A percentile compares a stretch with the other conserved stretches of the same genome.
These are phyloP conservation scores for Hypoxylon cercidicola DNA, from an alignment of 495 filamentous ascomycete genomes.

Conservation along the genomic window DNA sequence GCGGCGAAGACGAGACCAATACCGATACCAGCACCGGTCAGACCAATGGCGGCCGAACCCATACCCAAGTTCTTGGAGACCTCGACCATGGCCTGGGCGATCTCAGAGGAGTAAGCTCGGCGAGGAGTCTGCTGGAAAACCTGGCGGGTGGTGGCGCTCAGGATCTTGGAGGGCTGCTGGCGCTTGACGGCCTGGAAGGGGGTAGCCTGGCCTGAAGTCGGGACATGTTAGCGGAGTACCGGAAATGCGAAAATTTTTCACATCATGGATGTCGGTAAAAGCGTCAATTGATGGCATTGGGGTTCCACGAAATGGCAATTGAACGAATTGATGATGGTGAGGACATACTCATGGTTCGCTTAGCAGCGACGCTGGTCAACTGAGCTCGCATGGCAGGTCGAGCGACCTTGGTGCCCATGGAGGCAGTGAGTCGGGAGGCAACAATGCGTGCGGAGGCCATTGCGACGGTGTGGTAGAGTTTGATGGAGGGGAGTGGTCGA, in stretches of 20 bases:
- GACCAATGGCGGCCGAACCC: conserved; percentile 87
- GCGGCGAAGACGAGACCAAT: conserved; percentile 91
- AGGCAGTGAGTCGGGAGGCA: conserved; percentile 70
- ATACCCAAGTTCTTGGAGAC: conserved; percentile 89
- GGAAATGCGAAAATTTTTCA: conserved; percentile 21
- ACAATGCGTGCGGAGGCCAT: conserved; percentile 80
- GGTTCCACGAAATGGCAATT: conserved; percentile 18
- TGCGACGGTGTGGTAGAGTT: conserved; percentile 62
- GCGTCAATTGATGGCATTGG: conserved; percentile 22
- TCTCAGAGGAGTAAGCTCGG: conserved; percentile 82
- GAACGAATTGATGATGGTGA: conserved; percentile 15
- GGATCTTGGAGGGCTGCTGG: conserved; percentile 70
- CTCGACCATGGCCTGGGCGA: conserved; percentile 85
- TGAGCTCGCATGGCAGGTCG: conserved; percentile 72
- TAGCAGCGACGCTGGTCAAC: conserved; percentile 66
- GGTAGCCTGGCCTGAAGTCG: conserved; percentile 54
- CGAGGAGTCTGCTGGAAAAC: conserved; percentile 69
- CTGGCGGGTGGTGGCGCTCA: conserved; percentile 72
- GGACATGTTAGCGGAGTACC: conserved; percentile 42
- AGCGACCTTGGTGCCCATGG: conserved; percentile 79
- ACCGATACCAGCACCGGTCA: conserved; percentile 91
- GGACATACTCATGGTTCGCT: conserved; percentile 73
- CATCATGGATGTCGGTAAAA: conserved; percentile 9
- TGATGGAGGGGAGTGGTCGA: conserved; percentile 53
- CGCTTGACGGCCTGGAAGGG: conserved; percentile 73